Conservation (phyloP, 371 early-diverging fungal species). For the Lichtheimia ornata region DNA sequence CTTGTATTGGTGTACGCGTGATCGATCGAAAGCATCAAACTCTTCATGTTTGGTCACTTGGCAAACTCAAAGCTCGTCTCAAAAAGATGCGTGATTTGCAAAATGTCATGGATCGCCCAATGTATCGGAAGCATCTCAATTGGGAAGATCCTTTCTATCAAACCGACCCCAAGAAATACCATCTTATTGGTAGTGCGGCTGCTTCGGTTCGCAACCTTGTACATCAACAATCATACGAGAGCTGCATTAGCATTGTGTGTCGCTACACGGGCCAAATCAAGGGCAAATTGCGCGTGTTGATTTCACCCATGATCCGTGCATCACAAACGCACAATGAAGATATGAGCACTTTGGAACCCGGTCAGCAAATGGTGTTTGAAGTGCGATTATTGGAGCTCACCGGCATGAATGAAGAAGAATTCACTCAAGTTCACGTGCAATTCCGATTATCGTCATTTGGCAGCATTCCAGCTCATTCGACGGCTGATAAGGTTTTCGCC, state of each 20-base stretch:
- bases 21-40: conserved; percentile 72
- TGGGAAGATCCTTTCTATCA: conserved; percentile 81
- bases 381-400: conserved; percentile 66
- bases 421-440: conserved; percentile 80
- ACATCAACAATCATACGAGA: conserved; percentile 52
- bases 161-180: conserved; percentile 61
- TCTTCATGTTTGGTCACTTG: conserved; percentile 77
- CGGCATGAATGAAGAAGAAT: conserved; percentile 71
- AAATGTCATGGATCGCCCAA: conserved; percentile 72
- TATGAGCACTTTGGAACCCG: conserved; percentile 28
- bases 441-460: conserved; percentile 73
- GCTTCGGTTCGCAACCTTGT: conserved; percentile 52
- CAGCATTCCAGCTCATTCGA: conserved; percentile 36
- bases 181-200: conserved; percentile 66
- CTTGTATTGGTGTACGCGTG: conserved; percentile 71
- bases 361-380: conserved; percentile 71
- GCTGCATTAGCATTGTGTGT: conserved; percentile 56
- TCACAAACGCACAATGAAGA: conserved; percentile 1
- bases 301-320: conserved; percentile 51
- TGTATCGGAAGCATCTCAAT: conserved; percentile 73
- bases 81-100: conserved; percentile 80
- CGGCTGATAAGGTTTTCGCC: conserved; percentile 63
- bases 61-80: conserved; percentile 65
- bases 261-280: conserved; percentile 55
- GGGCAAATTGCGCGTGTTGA: conserved; percentile 48